These are phyloP conservation scores for Tilletia setariae DNA, from an alignment of 1,284 basidiomycete species.

Conservation along the genomic window DNA sequence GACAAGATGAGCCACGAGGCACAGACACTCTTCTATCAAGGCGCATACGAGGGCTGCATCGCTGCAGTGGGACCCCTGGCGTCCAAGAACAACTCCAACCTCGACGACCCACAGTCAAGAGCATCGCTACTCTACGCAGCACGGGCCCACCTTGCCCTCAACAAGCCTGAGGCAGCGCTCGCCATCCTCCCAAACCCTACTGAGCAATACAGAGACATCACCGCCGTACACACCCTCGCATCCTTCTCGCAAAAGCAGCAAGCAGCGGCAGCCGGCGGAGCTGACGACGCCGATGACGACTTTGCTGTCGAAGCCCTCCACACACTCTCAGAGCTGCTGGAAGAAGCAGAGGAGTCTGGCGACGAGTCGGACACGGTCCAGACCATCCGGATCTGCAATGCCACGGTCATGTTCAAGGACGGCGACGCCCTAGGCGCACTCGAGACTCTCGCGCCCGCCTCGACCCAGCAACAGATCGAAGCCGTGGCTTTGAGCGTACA, in stretches of 20 bases:
- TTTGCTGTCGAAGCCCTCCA: constrained; percentile 30
- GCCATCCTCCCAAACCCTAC: constrained; percentile 26
- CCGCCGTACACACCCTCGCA: constrained; percentile 39
- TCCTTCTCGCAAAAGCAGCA: constrained; percentile 29
- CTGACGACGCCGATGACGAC: constrained; percentile 20
- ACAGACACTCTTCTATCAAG: constrained; percentile 52
- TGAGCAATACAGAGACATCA: constrained; percentile 18
- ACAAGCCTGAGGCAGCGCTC: constrained; percentile 35
- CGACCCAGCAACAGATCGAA: constrained; percentile 46
- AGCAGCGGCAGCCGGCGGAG: too few species aligned
- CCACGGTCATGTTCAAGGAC: constrained; percentile 41
- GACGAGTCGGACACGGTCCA: constrained; percentile 20
- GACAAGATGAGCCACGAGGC: constrained; percentile 29
- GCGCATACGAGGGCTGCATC: constrained; percentile 47
- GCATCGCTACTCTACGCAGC: constrained; percentile 45
- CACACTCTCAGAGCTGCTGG: constrained; percentile 44
- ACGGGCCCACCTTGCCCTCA: constrained; percentile 42
- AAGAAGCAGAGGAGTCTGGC: constrained; percentile 43
- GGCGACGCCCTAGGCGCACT: constrained; percentile 46
- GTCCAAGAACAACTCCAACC: constrained; percentile 31
- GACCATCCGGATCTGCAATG: constrained; percentile 35
- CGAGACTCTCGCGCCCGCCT: constrained; percentile 31
- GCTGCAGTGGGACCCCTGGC: constrained; percentile 27
- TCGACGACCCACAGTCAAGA: constrained; percentile 24
- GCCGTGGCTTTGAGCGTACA: constrained; percentile 50